Base-by-base conservation (phyloP, 352 stramenopile species). In the Globisporangium acanthophoron region DNA sequence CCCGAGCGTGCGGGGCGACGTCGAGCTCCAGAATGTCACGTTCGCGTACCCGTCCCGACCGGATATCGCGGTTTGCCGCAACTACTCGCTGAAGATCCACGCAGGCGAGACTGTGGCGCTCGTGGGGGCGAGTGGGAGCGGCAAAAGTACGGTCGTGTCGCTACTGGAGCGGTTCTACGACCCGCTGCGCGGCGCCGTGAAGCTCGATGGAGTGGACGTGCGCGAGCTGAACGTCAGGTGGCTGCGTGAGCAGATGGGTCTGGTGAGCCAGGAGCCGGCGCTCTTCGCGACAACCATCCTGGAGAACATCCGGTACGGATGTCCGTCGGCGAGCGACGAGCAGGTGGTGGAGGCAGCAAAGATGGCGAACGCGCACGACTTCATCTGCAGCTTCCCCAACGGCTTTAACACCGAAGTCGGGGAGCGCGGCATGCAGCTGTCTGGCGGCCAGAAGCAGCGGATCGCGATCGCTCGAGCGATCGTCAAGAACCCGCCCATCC, bases 361-460 rank as follows among this genome's bases (percentile, higher is more conserved):
- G 47, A 52, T 52, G 47, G 90, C 92, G 6, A 97, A 97, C 65
- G 90, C 91, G 5, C 90, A 95, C 59, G 73, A 88, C 33, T 98
- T 98, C 62, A 97, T 98, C 55, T 74, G 67, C 50, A 52, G 71
- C 15, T 96, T 98, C 56, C 88, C 92, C 0, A 71, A 96, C 18
- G 77, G 80, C 20, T 97, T 96, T 59, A 70, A 86, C 29, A 98
- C 93, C 0, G 65, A 85, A 37, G 84, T 97, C 20, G 92, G 92
- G 35, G 92, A 97, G 59, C 69, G 74, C 24, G 90, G 90, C 12
- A 69, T 70, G 8, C 80, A 93, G 44, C 69, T 99, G 12, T 71
- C 59, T 40, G 70, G 70, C 8, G 70, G 70, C 0, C 70, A 78
- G 52, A 76, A 78, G 54, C 64, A 72, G 50, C 66, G 70, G 20